phyloP scores from a whole-genome alignment of 768 basidiomycete species.

The Phlegmacium glaucopus region DNA sequence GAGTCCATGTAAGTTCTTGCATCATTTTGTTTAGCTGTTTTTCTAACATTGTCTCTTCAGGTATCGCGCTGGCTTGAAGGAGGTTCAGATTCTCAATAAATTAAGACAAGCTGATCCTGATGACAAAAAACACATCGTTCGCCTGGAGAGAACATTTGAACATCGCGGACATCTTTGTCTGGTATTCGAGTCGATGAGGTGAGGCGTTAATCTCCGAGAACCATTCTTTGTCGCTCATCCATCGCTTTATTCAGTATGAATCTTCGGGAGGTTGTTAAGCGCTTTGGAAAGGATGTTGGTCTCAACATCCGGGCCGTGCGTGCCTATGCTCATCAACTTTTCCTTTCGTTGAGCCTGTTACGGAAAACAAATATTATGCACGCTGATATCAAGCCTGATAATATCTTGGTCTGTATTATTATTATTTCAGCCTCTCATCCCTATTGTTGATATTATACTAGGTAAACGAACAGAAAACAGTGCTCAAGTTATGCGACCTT shows the following conservation, averaged over 20 bases:
- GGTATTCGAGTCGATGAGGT: conserved; percentile 95
- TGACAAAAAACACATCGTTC: conserved; percentile 94
- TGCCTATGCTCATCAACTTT: conserved; percentile 97
- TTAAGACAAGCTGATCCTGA: conserved; percentile 88
- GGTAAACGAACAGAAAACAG: conserved; percentile 94
- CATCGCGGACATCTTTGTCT: conserved; percentile 96
- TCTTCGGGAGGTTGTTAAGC: conserved; percentile 94
- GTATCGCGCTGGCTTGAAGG: conserved; percentile 94
- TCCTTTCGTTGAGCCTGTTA: conserved; percentile 80
- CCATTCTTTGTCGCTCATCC: not conserved
- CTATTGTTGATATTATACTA: conserved; percentile 24
- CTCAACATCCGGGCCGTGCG: conserved; percentile 96
- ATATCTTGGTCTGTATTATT: conserved; percentile 74
- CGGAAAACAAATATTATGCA: conserved; percentile 94
- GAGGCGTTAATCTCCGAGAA: conserved; percentile 11
- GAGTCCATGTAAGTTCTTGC: conserved; percentile 81
- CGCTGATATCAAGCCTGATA: conserved; percentile 98
- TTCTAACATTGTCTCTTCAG: conserved; percentile 35
- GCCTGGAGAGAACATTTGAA: conserved; percentile 93
- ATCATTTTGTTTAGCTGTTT: not conserved
- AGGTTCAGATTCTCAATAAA: conserved; percentile 85
- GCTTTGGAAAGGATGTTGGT: conserved; percentile 97
- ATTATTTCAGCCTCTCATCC: not conserved
- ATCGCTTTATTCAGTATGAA: conserved; percentile 71
- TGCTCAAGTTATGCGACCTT: conserved; percentile 92